Evolutionary conservation across 257 asterid species (phyloP).

Genomic region (Capsicum rhomboideum): DNA sequence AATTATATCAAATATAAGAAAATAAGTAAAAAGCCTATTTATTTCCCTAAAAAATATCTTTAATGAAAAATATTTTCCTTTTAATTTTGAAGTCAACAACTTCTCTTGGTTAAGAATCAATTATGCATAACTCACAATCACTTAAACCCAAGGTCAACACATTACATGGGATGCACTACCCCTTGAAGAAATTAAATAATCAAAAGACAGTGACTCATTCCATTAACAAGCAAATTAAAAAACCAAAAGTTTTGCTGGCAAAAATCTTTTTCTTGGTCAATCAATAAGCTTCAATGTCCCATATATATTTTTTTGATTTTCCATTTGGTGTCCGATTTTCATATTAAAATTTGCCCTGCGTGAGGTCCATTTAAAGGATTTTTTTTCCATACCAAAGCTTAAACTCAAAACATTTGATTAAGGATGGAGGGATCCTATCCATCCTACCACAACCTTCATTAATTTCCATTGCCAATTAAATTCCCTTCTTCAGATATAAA

Average conservation of each 20-base stretch:
- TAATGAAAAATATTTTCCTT: not conserved
- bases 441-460: not conserved
- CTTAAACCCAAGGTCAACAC: not conserved
- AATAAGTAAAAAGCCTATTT: not conserved
- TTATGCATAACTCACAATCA: not conserved
- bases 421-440: not conserved
- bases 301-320: too few relatives aligned
- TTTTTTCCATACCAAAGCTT: too few relatives aligned
- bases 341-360: accelerated
- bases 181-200: not conserved
- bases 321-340: not conserved
- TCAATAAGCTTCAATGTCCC: not conserved
- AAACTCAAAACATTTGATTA: not conserved
- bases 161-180: conserved; percentile 6
- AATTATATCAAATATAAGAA: not conserved
- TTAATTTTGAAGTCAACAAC: not conserved
- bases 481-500: not conserved
- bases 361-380: too few relatives aligned
- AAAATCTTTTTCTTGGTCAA: not conserved
- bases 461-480: not conserved
- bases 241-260: not conserved
- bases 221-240: not conserved
- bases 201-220: not conserved
- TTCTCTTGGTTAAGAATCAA: not conserved
- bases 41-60: not conserved